Evolutionary conservation across 2,329 filamentous ascomycete genomes (phyloP).

Genomic region (Xylaria multiplex): DNA sequence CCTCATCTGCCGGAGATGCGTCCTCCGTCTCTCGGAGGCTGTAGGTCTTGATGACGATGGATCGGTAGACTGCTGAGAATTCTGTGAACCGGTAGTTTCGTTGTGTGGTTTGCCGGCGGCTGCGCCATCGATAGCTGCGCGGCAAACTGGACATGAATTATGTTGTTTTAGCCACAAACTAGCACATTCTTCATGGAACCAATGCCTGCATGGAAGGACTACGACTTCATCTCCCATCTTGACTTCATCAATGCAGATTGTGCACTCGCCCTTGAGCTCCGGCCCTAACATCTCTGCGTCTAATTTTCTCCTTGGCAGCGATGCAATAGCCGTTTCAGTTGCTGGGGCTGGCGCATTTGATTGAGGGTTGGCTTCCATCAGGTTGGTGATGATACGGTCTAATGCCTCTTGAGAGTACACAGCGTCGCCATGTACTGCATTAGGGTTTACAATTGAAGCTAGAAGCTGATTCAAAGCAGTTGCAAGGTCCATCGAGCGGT

Average conservation of each 20-base stretch:
- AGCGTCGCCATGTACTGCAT: constrained; percentile 74
- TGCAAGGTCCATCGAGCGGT: constrained; percentile 46
- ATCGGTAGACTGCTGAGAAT: constrained; percentile 3
- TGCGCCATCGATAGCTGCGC: constrained; percentile 63
- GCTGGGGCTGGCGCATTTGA: constrained; percentile 86
- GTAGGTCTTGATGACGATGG: constrained; percentile 37
- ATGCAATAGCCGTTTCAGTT: constrained; percentile 75
- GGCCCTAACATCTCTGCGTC: constrained; percentile 74
- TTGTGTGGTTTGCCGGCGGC: constrained; percentile 42
- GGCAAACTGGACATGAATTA: constrained; percentile 89
- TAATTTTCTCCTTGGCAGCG: constrained; percentile 76
- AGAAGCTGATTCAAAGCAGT: constrained; percentile 64
- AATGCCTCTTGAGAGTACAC: constrained; percentile 92
- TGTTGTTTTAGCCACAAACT: constrained; percentile 87
- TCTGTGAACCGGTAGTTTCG: constrained; percentile 26
- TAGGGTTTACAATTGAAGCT: constrained; percentile 61
- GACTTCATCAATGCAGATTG: constrained; percentile 92
- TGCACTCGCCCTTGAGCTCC: constrained; percentile 82
- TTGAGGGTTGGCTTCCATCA: constrained; percentile 84
- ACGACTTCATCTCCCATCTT: constrained; percentile 77
- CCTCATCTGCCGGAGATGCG: constrained; percentile 38
- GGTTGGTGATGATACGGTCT: constrained; percentile 84
- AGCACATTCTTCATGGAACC: constrained; percentile 89
- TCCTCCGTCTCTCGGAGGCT: constrained; percentile 40
- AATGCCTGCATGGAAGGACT: constrained; percentile 86